Conservation (phyloP, 768 basidiomycete genomes). For the Phanerodontia chrysosporium region DNA sequence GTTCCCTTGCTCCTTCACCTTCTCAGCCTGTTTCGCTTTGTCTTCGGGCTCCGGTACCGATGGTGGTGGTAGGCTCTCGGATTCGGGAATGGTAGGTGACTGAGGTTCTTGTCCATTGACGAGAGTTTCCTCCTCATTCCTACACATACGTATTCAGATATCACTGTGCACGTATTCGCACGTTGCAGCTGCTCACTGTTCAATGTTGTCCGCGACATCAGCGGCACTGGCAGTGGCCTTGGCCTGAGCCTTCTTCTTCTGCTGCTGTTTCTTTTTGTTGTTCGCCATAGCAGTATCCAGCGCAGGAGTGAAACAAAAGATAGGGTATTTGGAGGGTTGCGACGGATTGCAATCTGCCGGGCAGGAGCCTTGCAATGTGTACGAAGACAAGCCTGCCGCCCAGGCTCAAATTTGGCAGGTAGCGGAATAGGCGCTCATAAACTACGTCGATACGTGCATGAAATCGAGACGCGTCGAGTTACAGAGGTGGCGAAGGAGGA, state of each 20-base stretch:
- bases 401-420: background rate
- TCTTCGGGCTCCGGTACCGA: constrained; percentile 28
- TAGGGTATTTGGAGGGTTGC: background rate
- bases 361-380: background rate
- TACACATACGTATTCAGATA: background rate
- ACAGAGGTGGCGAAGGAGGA: no score
- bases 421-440: no score
- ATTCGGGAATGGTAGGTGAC: background rate
- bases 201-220: constrained; percentile 1
- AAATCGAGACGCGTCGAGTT: no score
- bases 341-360: background rate
- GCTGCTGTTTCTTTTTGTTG: constrained; percentile 13
- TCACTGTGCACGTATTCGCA: background rate
- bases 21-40: constrained; percentile 47
- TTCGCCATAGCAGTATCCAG: constrained; percentile 3
- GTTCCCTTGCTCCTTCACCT: constrained; percentile 74
- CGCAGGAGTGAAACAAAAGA: background rate
- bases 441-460: no score
- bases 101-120: constrained; percentile 5
- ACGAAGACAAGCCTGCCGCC: background rate
- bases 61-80: constrained; percentile 5
- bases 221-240: constrained; percentile 3
- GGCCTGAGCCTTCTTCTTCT: constrained; percentile 14
- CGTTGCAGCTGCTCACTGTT: background rate
- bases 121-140: constrained; percentile 12